Percentiles rank a stretch among this genome's conserved stretches.
phyloP scores from a whole-genome alignment of 371 early-diverging fungal species.

The Mortierella sp. region DNA sequence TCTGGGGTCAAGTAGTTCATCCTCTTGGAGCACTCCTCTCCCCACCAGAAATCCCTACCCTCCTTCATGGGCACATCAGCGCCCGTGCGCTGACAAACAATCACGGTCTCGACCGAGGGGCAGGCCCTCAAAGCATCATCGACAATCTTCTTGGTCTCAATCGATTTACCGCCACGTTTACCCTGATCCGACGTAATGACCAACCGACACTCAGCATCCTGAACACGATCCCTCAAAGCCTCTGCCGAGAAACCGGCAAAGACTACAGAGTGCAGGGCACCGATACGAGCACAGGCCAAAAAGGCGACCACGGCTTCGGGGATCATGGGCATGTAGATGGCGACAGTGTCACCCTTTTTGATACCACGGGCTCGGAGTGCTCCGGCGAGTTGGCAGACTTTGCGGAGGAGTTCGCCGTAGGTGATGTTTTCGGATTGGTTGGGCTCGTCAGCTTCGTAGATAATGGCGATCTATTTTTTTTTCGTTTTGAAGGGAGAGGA shows the following conservation, averaged over 20 bases:
- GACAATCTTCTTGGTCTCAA: slow-evolving; percentile 92
- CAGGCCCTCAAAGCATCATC: slow-evolving; percentile 87
- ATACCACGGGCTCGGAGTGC: slow-evolving; percentile 84
- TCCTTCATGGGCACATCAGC: slow-evolving; percentile 75
- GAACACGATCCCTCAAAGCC: slow-evolving; percentile 88
- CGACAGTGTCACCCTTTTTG: slow-evolving; percentile 92
- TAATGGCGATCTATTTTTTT: slow-evolving; percentile 81
- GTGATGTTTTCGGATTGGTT: slow-evolving; percentile 80
- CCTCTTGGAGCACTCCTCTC: slow-evolving; percentile 78
- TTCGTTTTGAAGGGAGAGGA: no score
- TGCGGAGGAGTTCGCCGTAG: slow-evolving; percentile 85
- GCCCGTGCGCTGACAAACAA: slow-evolving; percentile 94
- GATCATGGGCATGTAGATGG: slow-evolving; percentile 98
- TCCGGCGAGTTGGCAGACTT: slow-evolving; percentile 90
- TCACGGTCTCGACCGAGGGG: slow-evolving; percentile 84
- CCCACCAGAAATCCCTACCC: slow-evolving; percentile 91
- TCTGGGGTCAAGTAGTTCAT: slow-evolving; percentile 84
- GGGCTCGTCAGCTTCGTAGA: slow-evolving; percentile 94
- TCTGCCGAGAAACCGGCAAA: slow-evolving; percentile 95
- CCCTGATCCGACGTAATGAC: slow-evolving; percentile 92
- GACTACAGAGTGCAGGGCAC: slow-evolving; percentile 91
- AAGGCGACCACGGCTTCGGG: slow-evolving; percentile 94
- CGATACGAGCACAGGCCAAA: slow-evolving; percentile 96
- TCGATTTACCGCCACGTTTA: slow-evolving; percentile 90
- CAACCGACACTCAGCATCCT: slow-evolving; percentile 82